Evolutionary conservation across 345 rosid genomes (phyloP).

Genomic region (Citrus sinensis): DVS_A1.0 CM039163.1:43462501-43463000

Average conservation of each 20-base stretch:
- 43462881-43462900: constrained; percentile 61
- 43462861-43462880: constrained; percentile 25
- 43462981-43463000: constrained; percentile 70
- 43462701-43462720: too few relatives aligned
- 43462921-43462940: constrained; percentile 60
- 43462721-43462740: too few relatives aligned
- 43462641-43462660: too few relatives aligned
- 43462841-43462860: too few relatives aligned
- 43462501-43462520: constrained; percentile 70
- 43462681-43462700: too few relatives aligned
- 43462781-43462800: too few relatives aligned
- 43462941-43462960: constrained; percentile 61
- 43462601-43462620: constrained; percentile 75
- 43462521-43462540: constrained; percentile 52
- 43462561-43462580: constrained; percentile 77
- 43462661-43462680: too few relatives aligned
- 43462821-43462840: too few relatives aligned
- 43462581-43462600: constrained; percentile 63
- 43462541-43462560: constrained; percentile 71
- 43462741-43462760: too few relatives aligned
- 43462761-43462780: too few relatives aligned
- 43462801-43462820: too few relatives aligned
- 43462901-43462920: constrained; percentile 71
- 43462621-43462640: constrained; percentile 43
- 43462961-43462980: constrained; percentile 69